phyloP scores from a whole-genome alignment of 805 yeast species.

The Candida taoyuanica region DNA sequence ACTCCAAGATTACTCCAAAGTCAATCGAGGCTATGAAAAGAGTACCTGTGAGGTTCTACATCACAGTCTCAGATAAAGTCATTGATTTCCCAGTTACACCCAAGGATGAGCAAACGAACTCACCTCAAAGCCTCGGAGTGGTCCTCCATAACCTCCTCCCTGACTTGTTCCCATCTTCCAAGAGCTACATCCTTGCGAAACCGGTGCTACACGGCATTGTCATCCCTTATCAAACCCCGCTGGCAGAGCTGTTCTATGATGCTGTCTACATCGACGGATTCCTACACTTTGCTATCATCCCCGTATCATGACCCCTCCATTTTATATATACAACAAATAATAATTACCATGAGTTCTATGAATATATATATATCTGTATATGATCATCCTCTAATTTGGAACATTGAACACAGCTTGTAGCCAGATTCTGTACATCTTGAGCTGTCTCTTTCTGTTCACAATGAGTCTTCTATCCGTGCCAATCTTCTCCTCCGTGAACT shows the following conservation, averaged over 20 bases:
- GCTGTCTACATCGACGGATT: constrained; percentile 60
- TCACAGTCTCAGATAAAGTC: constrained; percentile 35
- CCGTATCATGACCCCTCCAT: constrained; percentile 25
- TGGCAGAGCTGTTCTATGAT: constrained; percentile 41
- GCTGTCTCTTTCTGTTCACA: constrained; percentile 85
- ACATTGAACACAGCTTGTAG: constrained; percentile 81
- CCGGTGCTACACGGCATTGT: constrained; percentile 55
- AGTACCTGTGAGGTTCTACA: constrained; percentile 46
- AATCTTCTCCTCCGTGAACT: constrained; percentile 66
- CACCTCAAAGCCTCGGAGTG: constrained; percentile 31
- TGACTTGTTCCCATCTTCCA: constrained; percentile 40
- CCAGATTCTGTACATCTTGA: constrained; percentile 97
- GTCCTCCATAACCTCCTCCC: constrained; percentile 39
- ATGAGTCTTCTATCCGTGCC: constrained; percentile 88
- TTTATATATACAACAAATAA: background rate
- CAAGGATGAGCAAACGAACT: background rate
- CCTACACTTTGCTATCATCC: constrained; percentile 47
- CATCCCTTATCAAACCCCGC: constrained; percentile 39
- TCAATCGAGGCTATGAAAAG: constrained; percentile 24
- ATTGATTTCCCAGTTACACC: constrained; percentile 32
- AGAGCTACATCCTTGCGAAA: constrained; percentile 33
- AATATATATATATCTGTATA: too few species aligned
- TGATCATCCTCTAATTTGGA: constrained; percentile 26
- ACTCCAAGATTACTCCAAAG: constrained; percentile 22
- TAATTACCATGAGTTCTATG: too few species aligned